phyloP scores from a whole-genome alignment of 179 eudicot species.

The Pouteria campechiana region DNA sequence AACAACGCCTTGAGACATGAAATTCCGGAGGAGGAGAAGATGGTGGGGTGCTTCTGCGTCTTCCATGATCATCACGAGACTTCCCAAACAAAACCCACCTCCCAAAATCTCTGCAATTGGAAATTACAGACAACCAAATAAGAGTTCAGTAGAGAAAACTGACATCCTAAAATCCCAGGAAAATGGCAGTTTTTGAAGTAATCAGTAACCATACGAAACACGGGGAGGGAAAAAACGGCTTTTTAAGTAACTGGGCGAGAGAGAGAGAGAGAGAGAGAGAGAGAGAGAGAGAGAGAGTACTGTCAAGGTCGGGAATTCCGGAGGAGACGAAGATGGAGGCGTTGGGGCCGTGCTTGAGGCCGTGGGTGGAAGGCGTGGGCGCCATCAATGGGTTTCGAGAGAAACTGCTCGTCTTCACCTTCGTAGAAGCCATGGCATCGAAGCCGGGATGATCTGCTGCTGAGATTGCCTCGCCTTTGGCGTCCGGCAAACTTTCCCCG shows the following conservation, averaged over 20 bases:
- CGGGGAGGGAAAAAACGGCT: not conserved
- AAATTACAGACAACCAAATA: not conserved
- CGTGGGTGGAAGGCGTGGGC: conserved; percentile 47
- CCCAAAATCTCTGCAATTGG: conserved; percentile 61
- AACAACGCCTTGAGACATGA: conserved; percentile 90
- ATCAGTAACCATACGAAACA: not conserved
- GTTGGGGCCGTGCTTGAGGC: conserved; percentile 85
- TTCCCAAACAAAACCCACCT: conserved; percentile 84
- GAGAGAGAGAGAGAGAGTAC: conserved; percentile 19
- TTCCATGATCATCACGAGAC: conserved; percentile 89
- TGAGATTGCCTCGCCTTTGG: conserved; percentile 3
- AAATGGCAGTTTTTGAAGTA: no score
- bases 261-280: no score
- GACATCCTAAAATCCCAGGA: no score
- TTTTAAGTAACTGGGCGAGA: no score
- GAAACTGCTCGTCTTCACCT: conserved; percentile 66
- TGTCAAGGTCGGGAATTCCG: conserved; percentile 91
- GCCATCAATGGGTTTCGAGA: conserved; percentile 52
- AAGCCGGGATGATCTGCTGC: no score
- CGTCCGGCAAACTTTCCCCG: conserved; percentile 15
- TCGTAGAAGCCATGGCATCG: conserved; percentile 39
- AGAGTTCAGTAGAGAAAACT: no score
- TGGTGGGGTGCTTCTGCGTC: conserved; percentile 97
- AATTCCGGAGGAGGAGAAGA: conserved; percentile 83
- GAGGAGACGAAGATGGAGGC: conserved; percentile 73